Conservation (phyloP, 805 yeast genomes). For the Nakazawaea ishiwadae region DNA sequence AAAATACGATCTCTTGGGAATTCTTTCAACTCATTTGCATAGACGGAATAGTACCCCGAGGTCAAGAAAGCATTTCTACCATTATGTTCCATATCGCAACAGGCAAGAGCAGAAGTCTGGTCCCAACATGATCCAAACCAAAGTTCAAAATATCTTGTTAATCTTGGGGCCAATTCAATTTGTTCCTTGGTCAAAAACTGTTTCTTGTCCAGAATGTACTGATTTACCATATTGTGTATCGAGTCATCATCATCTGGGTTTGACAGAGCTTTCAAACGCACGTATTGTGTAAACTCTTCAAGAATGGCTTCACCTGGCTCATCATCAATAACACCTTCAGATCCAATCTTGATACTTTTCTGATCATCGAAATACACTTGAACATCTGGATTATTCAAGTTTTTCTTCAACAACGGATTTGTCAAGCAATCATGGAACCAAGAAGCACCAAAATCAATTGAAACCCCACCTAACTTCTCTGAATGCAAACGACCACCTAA, state of each 20-base stretch:
- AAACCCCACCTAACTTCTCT: conserved; percentile 21
- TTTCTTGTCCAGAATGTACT: conserved; percentile 42
- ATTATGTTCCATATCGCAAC: conserved; percentile 46
- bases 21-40: conserved; percentile 25
- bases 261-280: conserved; percentile 28
- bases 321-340: conserved; percentile 35
- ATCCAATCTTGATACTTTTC: conserved; percentile 16
- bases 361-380: conserved; percentile 28
- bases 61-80: conserved; percentile 72
- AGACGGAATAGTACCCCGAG: conserved; percentile 47
- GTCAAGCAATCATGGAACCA: conserved; percentile 85
- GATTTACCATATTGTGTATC: conserved; percentile 42
- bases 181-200: conserved; percentile 47
- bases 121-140: conserved; percentile 79
- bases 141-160: conserved; percentile 52
- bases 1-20: conserved; percentile 15
- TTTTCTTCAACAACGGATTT: conserved; percentile 57
- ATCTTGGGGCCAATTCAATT: conserved; percentile 42
- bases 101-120: conserved; percentile 53
- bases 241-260: conserved; percentile 46
- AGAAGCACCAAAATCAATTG: conserved; percentile 77
- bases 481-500: conserved; percentile 67
- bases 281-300: conserved; percentile 24
- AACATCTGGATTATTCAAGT: conserved; percentile 24
- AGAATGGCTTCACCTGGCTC: conserved; percentile 35